Percentiles rank a stretch among this genome's conserved stretches.
These are phyloP conservation scores for Saccharum officinarum DNA, from an alignment of 176 grass and related monocot genomes.

Conservation along the genomic window DNA sequence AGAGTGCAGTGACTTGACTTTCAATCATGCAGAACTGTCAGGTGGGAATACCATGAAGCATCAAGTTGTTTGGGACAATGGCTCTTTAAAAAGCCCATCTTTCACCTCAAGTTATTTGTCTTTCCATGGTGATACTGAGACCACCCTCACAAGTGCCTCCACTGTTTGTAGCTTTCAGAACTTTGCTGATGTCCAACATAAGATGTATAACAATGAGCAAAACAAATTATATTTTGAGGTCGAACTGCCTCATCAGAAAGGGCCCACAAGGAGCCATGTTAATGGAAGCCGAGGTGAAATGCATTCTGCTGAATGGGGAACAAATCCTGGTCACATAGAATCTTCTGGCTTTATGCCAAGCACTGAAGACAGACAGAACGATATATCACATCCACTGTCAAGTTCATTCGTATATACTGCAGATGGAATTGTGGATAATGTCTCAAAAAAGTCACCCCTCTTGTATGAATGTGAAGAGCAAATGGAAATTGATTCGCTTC, in stretches of 20 bases:
- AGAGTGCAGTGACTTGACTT: conserved; percentile 61
- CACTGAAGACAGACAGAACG: conserved; percentile 18
- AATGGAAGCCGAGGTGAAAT: conserved; percentile 18
- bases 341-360: conserved; percentile 36
- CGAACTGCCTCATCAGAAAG: conserved; percentile 18
- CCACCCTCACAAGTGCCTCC: conserved; percentile 35
- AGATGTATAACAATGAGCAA: conserved; percentile 36
- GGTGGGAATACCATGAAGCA: conserved; percentile 40
- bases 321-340: conserved; percentile 21
- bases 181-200: conserved; percentile 30
- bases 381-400: conserved; percentile 26
- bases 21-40: conserved; percentile 47
- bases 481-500: conserved; percentile 62
- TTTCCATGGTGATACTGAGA: conserved; percentile 48
- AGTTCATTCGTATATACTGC: conserved; percentile 33
- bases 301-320: conserved; percentile 30
- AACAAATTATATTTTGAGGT: conserved; percentile 33
- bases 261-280: conserved; percentile 24
- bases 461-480: conserved; percentile 60
- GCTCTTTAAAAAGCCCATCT: conserved; percentile 53
- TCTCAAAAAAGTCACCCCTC: conserved; percentile 23
- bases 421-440: conserved; percentile 38
- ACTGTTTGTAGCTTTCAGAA: conserved; percentile 30
- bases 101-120: conserved; percentile 54
- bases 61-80: conserved; percentile 51